Evolutionary conservation across 257 asterid species (phyloP), one percentile per base, ranked within the genome.

Genomic region (Mitragyna speciosa): DNA sequence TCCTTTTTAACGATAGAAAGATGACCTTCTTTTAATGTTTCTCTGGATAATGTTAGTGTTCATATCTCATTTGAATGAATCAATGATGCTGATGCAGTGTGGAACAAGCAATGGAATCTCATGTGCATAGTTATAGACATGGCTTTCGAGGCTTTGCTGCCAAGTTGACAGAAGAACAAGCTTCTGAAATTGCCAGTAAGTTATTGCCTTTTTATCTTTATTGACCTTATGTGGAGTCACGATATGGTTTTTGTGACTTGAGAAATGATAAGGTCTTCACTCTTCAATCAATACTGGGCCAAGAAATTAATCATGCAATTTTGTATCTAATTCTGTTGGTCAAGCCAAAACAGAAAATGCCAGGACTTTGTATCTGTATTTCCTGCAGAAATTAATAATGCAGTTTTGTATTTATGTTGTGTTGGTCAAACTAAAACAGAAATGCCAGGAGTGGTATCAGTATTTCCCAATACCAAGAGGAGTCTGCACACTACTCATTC

Each of bases 111-210:
- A 85, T 83, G 86, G 92, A 88, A 52, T 90, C 98, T 72, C 99
- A 93, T 86, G 93, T 93, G 82, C 90, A 90, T 76, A 95, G 97
- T 83, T 95, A 95, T 71, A 90, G 85, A 78, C 93, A 95, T 84
- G 97, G 97, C 83, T 95, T 95, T 85, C 91, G 94, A 85, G 99
- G 98, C 43, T 93, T 95, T 89, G 98, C 99, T n/a, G 99, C 99
- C 71, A 88, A 79, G 93, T 88, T 95, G 89, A 92, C 91, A 58
- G 91, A 89, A 78, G 87, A 88, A 59, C 99, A 95, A 85, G 98
- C 97, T 82, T 86, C 93, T 80, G 83, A 88, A 83, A 89, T 93
- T 77, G 89, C 97, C 75, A 91, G 99, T 86, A 82, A 84, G 90
- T 72, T 26, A 63, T 49, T 70, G 31, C 7, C 73, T 79, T 6